Conservation (phyloP, 208 protist species). For the Acanthamoeba royreba region DNA sequence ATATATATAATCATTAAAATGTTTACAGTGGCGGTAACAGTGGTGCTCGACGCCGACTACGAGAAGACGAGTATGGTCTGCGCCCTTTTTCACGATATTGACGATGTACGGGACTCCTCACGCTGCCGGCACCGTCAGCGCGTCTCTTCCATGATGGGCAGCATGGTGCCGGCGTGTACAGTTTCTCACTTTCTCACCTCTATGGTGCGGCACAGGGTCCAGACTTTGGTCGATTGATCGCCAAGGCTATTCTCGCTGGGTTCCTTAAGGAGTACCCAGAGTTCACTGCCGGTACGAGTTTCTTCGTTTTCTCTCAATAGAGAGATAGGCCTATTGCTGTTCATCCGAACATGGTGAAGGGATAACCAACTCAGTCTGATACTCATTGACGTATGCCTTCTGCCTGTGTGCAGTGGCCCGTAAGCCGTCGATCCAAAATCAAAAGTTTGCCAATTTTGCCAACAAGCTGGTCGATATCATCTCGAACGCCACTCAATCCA, state of each 20-base stretch:
- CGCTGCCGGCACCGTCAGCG: background rate
- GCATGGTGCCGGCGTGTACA: too few relatives aligned
- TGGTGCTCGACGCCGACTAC: background rate
- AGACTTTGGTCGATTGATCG: constrained; percentile 6
- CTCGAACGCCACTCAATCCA: background rate
- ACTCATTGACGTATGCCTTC: background rate
- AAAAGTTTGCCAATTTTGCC: constrained; percentile 3
- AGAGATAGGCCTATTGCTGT: too few relatives aligned
- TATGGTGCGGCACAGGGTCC: background rate
- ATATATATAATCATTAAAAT: too few relatives aligned
- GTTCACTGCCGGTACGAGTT: background rate
- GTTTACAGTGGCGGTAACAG: background rate
- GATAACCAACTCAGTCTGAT: background rate
- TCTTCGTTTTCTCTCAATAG: too few relatives aligned
- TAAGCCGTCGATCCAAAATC: background rate
- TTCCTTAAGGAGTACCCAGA: constrained; percentile 20
- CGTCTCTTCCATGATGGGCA: too few relatives aligned
- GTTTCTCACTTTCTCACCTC: too few relatives aligned
- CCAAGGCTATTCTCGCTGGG: background rate
- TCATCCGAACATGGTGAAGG: background rate
- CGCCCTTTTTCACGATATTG: background rate
- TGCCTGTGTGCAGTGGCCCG: background rate
- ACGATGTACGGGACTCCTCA: background rate
- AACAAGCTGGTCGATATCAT: constrained; percentile 21
- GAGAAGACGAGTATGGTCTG: background rate